Evolutionary conservation across 192 early-diverging fungal species (phyloP).

Genomic region (Linnemannia elongata): DNA sequence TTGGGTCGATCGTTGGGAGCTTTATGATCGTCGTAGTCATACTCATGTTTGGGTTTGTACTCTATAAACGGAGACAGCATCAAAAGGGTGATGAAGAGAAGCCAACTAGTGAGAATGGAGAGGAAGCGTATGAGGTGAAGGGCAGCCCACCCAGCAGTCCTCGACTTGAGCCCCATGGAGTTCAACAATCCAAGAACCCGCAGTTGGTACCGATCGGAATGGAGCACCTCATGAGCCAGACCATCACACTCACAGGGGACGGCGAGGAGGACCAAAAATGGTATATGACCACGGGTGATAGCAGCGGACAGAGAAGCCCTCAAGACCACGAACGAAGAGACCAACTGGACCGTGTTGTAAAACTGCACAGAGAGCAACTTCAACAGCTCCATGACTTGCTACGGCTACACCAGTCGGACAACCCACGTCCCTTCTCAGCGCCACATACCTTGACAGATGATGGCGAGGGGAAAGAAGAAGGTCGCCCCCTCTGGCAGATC

Average conservation of each 20-base stretch:
- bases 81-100: too few species aligned
- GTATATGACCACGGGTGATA: too few species aligned
- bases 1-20: too few species aligned
- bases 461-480: background rate
- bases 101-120: too few species aligned
- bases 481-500: background rate
- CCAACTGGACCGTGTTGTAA: background rate
- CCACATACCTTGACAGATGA: background rate
- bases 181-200: background rate
- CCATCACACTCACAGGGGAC: background rate
- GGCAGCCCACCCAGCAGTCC: background rate
- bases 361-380: background rate
- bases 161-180: background rate
- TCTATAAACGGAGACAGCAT: background rate
- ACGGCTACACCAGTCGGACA: background rate
- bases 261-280: background rate
- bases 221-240: background rate
- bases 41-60: background rate
- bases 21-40: too few species aligned
- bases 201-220: background rate
- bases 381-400: background rate
- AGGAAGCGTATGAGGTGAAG: background rate
- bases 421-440: background rate
- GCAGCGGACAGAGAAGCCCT: background rate
- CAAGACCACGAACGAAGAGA: background rate